Evolutionary conservation across 1,139 yeast genomes (phyloP), one percentile per base, ranked within the genome.

Genomic region (Suhomyces wounanorum): DNA sequence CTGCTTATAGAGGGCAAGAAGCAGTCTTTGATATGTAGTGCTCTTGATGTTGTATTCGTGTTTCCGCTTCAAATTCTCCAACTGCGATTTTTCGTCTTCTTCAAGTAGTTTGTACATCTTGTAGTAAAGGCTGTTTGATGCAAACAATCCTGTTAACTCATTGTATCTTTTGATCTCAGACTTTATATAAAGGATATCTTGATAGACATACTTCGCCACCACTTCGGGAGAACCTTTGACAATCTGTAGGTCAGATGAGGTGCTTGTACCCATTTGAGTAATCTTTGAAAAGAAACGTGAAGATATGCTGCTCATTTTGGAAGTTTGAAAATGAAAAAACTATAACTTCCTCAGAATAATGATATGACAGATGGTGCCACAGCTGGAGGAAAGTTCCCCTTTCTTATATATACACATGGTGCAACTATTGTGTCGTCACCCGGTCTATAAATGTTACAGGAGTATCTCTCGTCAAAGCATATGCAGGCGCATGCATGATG

Each of bases 91-190:
- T 31, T 65, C 68, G 40, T 62, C 60, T 3, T 46, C 21, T 31
- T 64, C 66, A n/a, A 66, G 49, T 10, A 65, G 48, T 30, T 52
- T 55, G 45, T 55, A 58, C 26, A 67, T 40, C 49, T 61, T 64
- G 33, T 54, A 52, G 48, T 58, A 61, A 38, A 66, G 49, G 1
- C 55, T 40, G 18, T 61, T 61, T 14, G 59, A 41, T 33, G 51
- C 39, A 18, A 59, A 45, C 11, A 62, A 47, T 1, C 64, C 64
- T 2, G 65, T 62, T 33, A 54, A 13, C 43, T 61, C 62, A 37
- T 64, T 61, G 44, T 62, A 61, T 41, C 53, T 57, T 39, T 55
- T 57, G 39, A 66, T 58, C 45, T 65, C 67, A 5, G 48, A 48
- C 41, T 61, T 61, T 8, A 63, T 53, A 8, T 51, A 52, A 10